Base-by-base conservation (phyloP, 75 land plant species). In the Isoetes taiwanensis region DNA sequence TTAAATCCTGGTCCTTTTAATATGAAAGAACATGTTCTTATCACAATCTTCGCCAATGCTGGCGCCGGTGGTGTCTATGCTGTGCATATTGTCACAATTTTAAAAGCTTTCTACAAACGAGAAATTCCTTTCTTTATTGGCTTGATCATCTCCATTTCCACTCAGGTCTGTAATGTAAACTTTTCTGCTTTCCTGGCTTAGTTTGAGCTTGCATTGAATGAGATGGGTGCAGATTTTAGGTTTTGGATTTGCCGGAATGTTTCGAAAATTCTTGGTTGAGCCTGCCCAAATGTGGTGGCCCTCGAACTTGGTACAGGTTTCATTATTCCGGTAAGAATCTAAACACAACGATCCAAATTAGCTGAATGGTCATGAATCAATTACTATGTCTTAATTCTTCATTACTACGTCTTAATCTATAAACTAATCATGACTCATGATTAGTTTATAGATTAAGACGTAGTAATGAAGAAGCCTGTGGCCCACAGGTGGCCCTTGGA, bases 1-100 rank as follows among this genome's bases (percentile, higher is more conserved):
- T 53, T 86, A 37, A 89, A 85, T 50, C 91, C 91, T 1, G 96
- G 96, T 10, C 96, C 96, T 0, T 89, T 85, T 57, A 85, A 71
- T 40, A 17, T 89, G 34, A 89, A 89, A 43, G 96, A 89, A 46
- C 96, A 89, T 63, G 91, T 76, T 16, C 77, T 80, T 23, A 78
- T 80, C 41, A 80, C 83, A 20, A 78, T 81, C 33, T 81, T 81
- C 54, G 84, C 84, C 28, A 68, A 65, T 53, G 68, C 84, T 39
- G 82, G 84, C 24, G 61, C 70, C 11, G 72, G 75, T 8, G 29
- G 58, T 23, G 76, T 64, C 2, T 62, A 62, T 48, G 64, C 64
- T 21, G 29, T 62, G 28, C 28, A 30, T 28, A 46, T 62, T 26
- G 64, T 62, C 8, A 62, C 56, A 2, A 62, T 39, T 62, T 32